A percentile compares a stretch with the other conserved stretches of the same genome.
phyloP scores from a whole-genome alignment of 176 grass and related monocot species.

The Oryza meyeriana region DNA sequence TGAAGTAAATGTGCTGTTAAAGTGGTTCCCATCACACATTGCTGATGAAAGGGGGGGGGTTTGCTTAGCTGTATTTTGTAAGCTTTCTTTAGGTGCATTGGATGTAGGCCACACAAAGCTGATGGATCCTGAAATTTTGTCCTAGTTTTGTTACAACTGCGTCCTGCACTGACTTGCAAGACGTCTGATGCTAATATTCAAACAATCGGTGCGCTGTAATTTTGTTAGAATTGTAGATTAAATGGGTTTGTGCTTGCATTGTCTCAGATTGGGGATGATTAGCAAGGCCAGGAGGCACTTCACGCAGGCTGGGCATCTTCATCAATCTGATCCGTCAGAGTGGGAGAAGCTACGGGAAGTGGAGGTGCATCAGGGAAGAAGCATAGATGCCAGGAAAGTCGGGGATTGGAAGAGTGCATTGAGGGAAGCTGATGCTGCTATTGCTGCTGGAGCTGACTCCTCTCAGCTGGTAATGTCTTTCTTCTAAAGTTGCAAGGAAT shows the following conservation, averaged over 20 bases:
- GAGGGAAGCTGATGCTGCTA: constrained; percentile 89
- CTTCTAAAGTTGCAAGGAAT: not conserved
- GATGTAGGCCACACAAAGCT: constrained; percentile 44
- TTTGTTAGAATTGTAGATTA: constrained; percentile 20
- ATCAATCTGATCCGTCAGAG: constrained; percentile 54
- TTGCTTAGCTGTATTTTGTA: constrained; percentile 60
- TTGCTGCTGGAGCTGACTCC: constrained; percentile 70
- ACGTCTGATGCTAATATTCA: not conserved
- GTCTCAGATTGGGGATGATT: constrained; percentile 65
- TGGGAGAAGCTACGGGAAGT: constrained; percentile 76
- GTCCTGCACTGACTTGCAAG: not conserved
- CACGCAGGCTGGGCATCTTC: constrained; percentile 48
- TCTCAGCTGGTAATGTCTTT: constrained; percentile 58
- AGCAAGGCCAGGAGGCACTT: constrained; percentile 70
- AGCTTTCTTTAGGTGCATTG: constrained; percentile 31
- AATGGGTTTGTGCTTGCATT: constrained; percentile 1
- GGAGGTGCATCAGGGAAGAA: constrained; percentile 61
- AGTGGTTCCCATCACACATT: constrained; percentile 32
- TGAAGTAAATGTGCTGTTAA: constrained; percentile 37
- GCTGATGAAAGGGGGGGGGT: constrained; percentile 22
- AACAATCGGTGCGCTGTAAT: not conserved
- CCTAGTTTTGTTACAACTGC: constrained; percentile 10
- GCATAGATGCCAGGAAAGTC: constrained; percentile 66
- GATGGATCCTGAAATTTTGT: constrained; percentile 15
- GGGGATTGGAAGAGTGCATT: constrained; percentile 81